These are phyloP conservation scores for Ceratocystis ficicola DNA, from an alignment of 2,329 filamentous ascomycete genomes.

Conservation along the genomic window DNA sequence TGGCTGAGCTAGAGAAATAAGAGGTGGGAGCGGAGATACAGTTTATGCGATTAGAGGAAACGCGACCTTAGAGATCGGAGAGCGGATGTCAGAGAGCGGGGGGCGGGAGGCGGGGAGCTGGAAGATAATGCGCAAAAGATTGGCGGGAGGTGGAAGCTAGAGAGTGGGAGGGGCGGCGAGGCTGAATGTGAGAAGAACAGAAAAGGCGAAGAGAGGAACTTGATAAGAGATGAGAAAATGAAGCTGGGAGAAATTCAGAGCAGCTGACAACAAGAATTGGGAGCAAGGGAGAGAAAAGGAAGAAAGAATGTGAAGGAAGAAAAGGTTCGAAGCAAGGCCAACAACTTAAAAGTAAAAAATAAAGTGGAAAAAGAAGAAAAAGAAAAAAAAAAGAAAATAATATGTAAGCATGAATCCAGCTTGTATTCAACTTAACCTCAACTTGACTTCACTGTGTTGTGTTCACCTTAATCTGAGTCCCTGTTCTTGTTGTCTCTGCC, in stretches of 20 bases:
- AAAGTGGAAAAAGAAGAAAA: neutral
- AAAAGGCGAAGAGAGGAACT: too few relatives aligned
- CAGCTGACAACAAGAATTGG: neutral
- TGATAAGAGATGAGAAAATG: too few relatives aligned
- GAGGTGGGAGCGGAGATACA: neutral
- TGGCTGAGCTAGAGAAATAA: slow-evolving; percentile 24
- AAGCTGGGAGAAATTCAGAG: neutral
- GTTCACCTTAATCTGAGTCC: too few relatives aligned
- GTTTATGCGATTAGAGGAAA: neutral
- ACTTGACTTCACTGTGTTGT: too few relatives aligned
- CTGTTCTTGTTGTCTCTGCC: too few relatives aligned
- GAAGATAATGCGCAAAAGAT: too few relatives aligned
- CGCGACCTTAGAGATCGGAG: neutral
- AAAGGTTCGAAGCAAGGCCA: neutral
- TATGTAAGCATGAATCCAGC: neutral
- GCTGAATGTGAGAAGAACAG: neutral
- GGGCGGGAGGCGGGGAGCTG: too few relatives aligned
- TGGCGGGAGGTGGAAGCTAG: neutral
- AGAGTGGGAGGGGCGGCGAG: slow-evolving; percentile 10
- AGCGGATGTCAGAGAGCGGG: neutral
- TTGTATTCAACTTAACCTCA: too few relatives aligned
- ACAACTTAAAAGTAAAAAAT: neutral
- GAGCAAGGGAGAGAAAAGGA: neutral
- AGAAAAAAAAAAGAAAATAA: neutral
- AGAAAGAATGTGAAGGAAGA: slow-evolving; percentile 14